Evolutionary conservation across 176 grass and related monocot species (phyloP), one percentile per base, ranked within the genome.

Genomic region (Leersia perrieri): DNA sequence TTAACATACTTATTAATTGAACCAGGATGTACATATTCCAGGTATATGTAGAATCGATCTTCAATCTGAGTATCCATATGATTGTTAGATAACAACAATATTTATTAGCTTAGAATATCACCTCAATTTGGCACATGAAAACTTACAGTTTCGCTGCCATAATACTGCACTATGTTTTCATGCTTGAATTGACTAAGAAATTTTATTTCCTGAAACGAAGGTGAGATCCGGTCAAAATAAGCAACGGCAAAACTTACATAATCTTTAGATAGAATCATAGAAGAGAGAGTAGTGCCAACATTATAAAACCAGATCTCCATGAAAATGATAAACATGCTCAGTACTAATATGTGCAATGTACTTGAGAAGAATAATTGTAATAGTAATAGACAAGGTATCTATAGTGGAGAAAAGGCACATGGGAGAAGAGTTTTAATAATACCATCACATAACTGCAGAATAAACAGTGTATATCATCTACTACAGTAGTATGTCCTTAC

Each of bases 131-230:
- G 23, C 53, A 68, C 53, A 82, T 53, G 57, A 84, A 53, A 87
- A 72, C 95, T 98, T 89, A 98, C 95, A 66, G 62, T 93, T 77
- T 99, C 92, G 80, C 90, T 93, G 77, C 96, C 96, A 18, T 95
- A 95, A 73, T 99, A 99, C 76, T 99, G 96, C 73, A 99, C 96
- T 61, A 99, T 95, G 79, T 99, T 99, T 78, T 89, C 89, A 65
- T 99, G 96, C 92, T 99, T 95, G 85, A 95, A 99, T 80, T 99
- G 92, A 65, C 96, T 95, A 76, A 99, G 92, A 82, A 99, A 95
- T 70, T 93, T 89, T 85, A 99, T 93, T 87, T 99, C 96, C 92
- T 98, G 95, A 70, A 92, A 85, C 29, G 82, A 80, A 83, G 18
- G 70, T 60, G 26, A 71, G 34, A 86, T 77, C 4, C 14, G 73